A percentile compares a stretch with the other conserved stretches of the same genome.
Conservation (phyloP, 257 asterid species). For the Jacaranda copaia region DNA sequence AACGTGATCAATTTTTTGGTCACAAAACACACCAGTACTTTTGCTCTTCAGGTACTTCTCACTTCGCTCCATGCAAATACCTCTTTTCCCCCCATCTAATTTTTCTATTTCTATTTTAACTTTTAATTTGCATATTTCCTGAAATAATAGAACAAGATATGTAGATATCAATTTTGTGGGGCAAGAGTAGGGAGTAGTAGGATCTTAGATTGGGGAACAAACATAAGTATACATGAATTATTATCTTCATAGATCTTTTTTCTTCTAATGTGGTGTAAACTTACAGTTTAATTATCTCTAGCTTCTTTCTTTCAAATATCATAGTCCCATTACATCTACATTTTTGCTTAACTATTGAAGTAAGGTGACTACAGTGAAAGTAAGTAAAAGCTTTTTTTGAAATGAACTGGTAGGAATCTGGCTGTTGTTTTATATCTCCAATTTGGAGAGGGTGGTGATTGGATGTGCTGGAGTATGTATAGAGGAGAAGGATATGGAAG, state of each 20-base stretch:
- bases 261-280: too few relatives aligned
- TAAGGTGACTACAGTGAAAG: background rate
- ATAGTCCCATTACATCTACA: background rate
- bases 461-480: constrained; percentile 80
- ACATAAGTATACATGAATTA: background rate
- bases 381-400: background rate
- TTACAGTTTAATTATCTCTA: background rate
- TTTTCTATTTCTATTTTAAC: background rate
- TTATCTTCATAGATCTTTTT: background rate
- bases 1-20: constrained; percentile 93
- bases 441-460: constrained; percentile 62
- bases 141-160: background rate
- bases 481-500: constrained; percentile 84
- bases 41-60: constrained; percentile 84
- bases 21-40: constrained; percentile 92
- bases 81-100: background rate
- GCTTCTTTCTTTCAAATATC: background rate
- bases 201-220: background rate
- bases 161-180: constrained; percentile 1
- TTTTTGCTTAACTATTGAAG: background rate
- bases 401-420: background rate
- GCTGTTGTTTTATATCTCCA: too few relatives aligned
- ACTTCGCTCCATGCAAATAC: constrained; percentile 23
- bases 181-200: constrained; percentile 5
- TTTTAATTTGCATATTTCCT: background rate